Conservation (phyloP, 352 stramenopile genomes). For the Pythium inflatum region DNA sequence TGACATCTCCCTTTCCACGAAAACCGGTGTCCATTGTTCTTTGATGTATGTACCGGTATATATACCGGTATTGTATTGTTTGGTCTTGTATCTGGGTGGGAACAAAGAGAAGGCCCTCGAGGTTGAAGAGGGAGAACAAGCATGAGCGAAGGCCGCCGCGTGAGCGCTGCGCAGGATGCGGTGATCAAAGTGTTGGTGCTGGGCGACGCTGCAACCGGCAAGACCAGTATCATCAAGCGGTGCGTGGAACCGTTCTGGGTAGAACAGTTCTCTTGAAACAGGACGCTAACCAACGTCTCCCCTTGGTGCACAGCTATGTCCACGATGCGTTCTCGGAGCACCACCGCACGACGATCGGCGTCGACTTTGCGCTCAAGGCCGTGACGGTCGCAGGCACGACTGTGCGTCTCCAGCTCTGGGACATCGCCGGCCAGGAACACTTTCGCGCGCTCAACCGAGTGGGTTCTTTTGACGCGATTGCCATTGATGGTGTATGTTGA, state of each 20-base stretch:
- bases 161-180: conserved; percentile 82
- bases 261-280: background rate
- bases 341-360: conserved; percentile 92
- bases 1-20: too few relatives aligned
- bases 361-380: conserved; percentile 93
- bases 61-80: conserved; percentile 28
- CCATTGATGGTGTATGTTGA: background rate
- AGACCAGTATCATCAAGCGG: conserved; percentile 94
- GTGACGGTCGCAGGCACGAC: conserved; percentile 86
- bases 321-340: conserved; percentile 92
- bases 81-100: too few relatives aligned
- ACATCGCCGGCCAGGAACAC: conserved; percentile 94
- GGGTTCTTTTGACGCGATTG: conserved; percentile 3
- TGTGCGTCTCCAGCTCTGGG: conserved; percentile 93
- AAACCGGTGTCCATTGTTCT: too few relatives aligned
- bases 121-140: conserved; percentile 27
- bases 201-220: conserved; percentile 89
- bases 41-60: background rate
- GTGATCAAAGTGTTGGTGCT: conserved; percentile 94
- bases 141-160: conserved; percentile 72
- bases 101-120: conserved; percentile 19
- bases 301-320: conserved; percentile 73
- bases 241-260: conserved; percentile 41
- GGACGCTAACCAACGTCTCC: too few relatives aligned
- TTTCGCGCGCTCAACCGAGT: conserved; percentile 93